Conservation (phyloP, 1,139 yeast species). For the Kodamaea sp. region DNA sequence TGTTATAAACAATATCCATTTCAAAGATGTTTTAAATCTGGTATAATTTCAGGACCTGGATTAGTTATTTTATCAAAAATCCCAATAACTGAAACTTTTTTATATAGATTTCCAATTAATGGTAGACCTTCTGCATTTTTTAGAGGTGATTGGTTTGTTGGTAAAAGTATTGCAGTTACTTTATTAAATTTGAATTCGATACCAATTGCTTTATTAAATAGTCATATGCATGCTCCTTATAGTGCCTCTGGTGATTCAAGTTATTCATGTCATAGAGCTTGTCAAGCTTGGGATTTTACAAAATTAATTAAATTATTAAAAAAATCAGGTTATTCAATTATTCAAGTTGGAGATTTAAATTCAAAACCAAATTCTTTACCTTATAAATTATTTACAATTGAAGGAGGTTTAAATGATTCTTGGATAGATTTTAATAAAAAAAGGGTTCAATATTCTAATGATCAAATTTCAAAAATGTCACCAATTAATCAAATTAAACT, state of each 20-base stretch:
- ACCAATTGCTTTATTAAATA: slow-evolving; percentile 76
- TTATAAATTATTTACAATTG: slow-evolving; percentile 64
- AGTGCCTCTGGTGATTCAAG: slow-evolving; percentile 80
- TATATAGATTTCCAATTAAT: slow-evolving; percentile 84
- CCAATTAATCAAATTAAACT: slow-evolving; percentile 64
- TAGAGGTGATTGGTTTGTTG: slow-evolving; percentile 97
- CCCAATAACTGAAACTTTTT: slow-evolving; percentile 74
- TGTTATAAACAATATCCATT: slow-evolving; percentile 56
- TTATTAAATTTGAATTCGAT: slow-evolving; percentile 50
- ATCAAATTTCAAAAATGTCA: slow-evolving; percentile 47
- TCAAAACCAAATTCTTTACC: slow-evolving; percentile 86
- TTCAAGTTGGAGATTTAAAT: slow-evolving; percentile 91
- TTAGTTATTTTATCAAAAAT: slow-evolving; percentile 77
- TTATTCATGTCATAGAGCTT: slow-evolving; percentile 83
- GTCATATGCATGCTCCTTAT: slow-evolving; percentile 98
- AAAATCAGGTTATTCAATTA: slow-evolving; percentile 76
- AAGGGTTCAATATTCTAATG: slow-evolving; percentile 17
- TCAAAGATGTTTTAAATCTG: slow-evolving; percentile 70
- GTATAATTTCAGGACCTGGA: slow-evolving; percentile 92
- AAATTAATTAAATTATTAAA: slow-evolving; percentile 59
- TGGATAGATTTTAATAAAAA: slow-evolving; percentile 62
- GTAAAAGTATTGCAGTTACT: slow-evolving; percentile 82
- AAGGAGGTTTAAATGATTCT: slow-evolving; percentile 72
- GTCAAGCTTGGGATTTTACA: slow-evolving; percentile 96
- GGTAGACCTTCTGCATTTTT: slow-evolving; percentile 93